phyloP scores from a whole-genome alignment of 306 rosid genomes.

The Corylus avellana region DNA sequence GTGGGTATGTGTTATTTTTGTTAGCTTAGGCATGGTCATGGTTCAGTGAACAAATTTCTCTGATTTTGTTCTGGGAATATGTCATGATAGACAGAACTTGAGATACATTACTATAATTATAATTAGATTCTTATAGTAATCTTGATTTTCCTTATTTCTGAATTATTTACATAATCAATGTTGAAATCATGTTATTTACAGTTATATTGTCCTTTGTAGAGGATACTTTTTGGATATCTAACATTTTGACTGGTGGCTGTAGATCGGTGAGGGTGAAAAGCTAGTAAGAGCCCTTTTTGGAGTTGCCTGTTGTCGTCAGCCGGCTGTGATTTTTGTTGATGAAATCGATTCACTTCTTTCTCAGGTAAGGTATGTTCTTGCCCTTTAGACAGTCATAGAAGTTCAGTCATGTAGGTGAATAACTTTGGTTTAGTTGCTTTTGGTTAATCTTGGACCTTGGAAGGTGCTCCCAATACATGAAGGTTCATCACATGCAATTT shows the following conservation, averaged over 20 bases:
- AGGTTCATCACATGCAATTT: slow-evolving; percentile 25
- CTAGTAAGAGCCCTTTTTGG: slow-evolving; percentile 94
- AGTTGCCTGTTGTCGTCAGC: slow-evolving; percentile 97
- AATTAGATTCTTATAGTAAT: slow-evolving; percentile 21
- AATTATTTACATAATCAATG: slow-evolving; percentile 17
- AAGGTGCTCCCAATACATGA: slow-evolving; percentile 8
- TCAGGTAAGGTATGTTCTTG: slow-evolving; percentile 62
- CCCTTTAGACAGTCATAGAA: slow-evolving; percentile 8
- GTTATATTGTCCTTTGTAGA: slow-evolving; percentile 12
- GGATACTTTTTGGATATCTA: slow-evolving; percentile 20
- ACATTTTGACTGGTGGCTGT: slow-evolving; percentile 30
- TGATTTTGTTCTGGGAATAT: not conserved
- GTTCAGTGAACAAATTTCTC: slow-evolving; percentile 10
- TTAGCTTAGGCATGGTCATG: slow-evolving; percentile 15
- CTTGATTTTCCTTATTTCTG: slow-evolving; percentile 16
- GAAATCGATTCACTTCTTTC: slow-evolving; percentile 98
- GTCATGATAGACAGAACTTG: slow-evolving; percentile 1
- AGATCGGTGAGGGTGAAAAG: slow-evolving; percentile 99
- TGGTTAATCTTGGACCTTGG: slow-evolving; percentile 2
- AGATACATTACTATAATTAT: slow-evolving; percentile 17
- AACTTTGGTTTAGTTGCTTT: not conserved
- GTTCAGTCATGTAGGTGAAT: not conserved
- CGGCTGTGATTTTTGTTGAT: slow-evolving; percentile 96
- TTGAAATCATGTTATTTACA: slow-evolving; percentile 10
- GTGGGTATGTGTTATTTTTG: slow-evolving; percentile 67